A percentile compares a stretch with the other conserved stretches of the same genome.
Conservation (phyloP, 106 monocot species). For the Dioscorea dumetorum region DNA sequence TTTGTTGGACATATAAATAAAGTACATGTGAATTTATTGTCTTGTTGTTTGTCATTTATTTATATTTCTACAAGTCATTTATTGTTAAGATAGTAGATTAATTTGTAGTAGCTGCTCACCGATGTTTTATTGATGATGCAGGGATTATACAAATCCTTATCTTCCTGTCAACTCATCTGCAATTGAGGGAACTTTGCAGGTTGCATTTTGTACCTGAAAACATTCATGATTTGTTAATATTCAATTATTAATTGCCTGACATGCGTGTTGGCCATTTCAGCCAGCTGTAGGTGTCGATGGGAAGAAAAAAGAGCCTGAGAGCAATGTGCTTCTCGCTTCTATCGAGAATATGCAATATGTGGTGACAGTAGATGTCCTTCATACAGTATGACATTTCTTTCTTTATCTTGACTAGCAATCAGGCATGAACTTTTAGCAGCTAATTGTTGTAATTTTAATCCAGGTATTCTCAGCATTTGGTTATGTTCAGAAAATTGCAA, state of each 20-base stretch:
- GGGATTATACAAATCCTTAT: slow-evolving; percentile 91
- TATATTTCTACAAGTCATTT: too few relatives aligned
- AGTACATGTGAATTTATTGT: too few relatives aligned
- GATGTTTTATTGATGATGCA: slow-evolving; percentile 19
- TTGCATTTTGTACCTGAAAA: slow-evolving; percentile 10
- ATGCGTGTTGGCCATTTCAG: slow-evolving; percentile 6
- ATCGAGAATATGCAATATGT: slow-evolving; percentile 49
- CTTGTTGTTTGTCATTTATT: slow-evolving; percentile 5
- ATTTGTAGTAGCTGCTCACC: too few relatives aligned
- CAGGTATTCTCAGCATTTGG: slow-evolving; percentile 90
- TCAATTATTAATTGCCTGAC: not conserved
- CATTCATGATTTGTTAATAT: not conserved
- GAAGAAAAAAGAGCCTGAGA: slow-evolving; percentile 60
- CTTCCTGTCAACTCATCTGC: slow-evolving; percentile 90
- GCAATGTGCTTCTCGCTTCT: slow-evolving; percentile 47
- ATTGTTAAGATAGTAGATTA: too few relatives aligned
- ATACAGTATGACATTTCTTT: slow-evolving; percentile 30
- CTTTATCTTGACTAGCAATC: not conserved
- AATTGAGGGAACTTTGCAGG: slow-evolving; percentile 69
- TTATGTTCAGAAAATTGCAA: slow-evolving; percentile 80
- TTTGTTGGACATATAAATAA: not conserved
- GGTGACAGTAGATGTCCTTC: slow-evolving; percentile 70
- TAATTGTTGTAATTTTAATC: not conserved
- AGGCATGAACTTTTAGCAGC: too few relatives aligned
- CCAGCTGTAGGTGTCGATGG: slow-evolving; percentile 46